Percentiles rank a stretch among this genome's conserved stretches.
Evolutionary conservation across 2,329 filamentous ascomycete species (phyloP).

Genomic region (Neophaeococcomyces mojaviensis): DNA sequence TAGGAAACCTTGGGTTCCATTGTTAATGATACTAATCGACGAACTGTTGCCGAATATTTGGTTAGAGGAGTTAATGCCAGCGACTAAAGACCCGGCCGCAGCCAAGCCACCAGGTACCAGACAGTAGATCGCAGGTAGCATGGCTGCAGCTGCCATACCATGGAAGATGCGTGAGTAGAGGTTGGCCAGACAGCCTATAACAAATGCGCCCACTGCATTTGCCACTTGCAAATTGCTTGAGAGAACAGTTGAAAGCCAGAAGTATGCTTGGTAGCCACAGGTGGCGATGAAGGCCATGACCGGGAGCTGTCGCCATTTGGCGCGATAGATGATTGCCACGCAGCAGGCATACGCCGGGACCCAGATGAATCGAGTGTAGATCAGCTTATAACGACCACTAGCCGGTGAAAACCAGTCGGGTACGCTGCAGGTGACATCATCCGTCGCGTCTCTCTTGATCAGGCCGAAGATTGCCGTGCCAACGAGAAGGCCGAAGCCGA

Average conservation of each 20-base stretch:
- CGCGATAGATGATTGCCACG: conserved; percentile 72
- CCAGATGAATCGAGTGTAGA: conserved; percentile 55
- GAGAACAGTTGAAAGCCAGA: conserved; percentile 61
- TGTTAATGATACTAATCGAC: conserved; percentile 35
- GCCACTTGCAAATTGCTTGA: conserved; percentile 64
- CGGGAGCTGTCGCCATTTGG: conserved; percentile 69
- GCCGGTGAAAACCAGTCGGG: conserved; percentile 24
- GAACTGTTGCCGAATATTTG: conserved; percentile 34
- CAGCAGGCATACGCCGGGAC: conserved; percentile 67
- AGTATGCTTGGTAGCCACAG: conserved; percentile 68
- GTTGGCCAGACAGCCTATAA: conserved; percentile 70
- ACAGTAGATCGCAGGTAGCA: conserved; percentile 79
- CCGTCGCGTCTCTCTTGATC: conserved; percentile 14
- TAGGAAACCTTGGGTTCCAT: conserved; percentile 23
- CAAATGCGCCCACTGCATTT: conserved; percentile 69
- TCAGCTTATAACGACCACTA: conserved; percentile 39
- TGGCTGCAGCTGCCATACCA: conserved; percentile 72
- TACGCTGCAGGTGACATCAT: conserved; percentile 15
- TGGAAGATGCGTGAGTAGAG: conserved; percentile 65
- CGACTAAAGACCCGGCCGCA: conserved; percentile 50
- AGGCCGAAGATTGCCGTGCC: conserved; percentile 51
- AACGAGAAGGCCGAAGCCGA: conserved; percentile 65
- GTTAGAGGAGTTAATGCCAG: conserved; percentile 47
- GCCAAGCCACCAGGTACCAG: conserved; percentile 55
- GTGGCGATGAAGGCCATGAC: conserved; percentile 69